Conservation (phyloP, 495 filamentous ascomycete genomes). For the Jackrogersella minutella region DNA sequence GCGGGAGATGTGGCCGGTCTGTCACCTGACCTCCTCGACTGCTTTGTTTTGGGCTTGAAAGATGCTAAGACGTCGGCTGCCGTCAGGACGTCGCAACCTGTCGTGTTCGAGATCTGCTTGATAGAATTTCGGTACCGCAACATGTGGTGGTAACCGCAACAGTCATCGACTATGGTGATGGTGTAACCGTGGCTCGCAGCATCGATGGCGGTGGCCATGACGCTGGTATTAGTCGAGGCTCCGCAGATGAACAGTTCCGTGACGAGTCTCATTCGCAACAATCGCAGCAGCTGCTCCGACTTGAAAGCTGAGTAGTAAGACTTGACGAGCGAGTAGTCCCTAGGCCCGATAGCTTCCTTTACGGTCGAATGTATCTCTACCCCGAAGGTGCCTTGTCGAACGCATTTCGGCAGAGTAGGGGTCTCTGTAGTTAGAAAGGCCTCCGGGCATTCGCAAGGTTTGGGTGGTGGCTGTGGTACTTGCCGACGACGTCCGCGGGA, state of each 20-base stretch:
- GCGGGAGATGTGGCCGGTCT: conserved; percentile 54
- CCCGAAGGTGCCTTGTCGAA: conserved; percentile 67
- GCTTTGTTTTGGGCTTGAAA: conserved; percentile 34
- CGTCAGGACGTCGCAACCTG: conserved; percentile 72
- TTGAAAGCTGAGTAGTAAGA: conserved; percentile 89
- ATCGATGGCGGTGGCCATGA: conserved; percentile 92
- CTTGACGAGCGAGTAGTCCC: conserved; percentile 78
- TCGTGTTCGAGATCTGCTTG: conserved; percentile 75
- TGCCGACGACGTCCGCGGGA: conserved; percentile 36
- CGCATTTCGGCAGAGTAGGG: conserved; percentile 62
- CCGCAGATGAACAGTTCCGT: conserved; percentile 95
- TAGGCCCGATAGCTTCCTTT: conserved; percentile 60
- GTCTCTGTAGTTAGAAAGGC: conserved; percentile 53
- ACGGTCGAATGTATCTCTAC: conserved; percentile 71
- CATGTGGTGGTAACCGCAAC: conserved; percentile 81
- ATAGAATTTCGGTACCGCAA: conserved; percentile 78
- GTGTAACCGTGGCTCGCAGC: conserved; percentile 86
- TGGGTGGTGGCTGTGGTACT: conserved; percentile 16
- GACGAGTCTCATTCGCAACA: conserved; percentile 77
- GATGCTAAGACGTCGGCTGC: conserved; percentile 65
- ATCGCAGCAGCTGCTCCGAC: conserved; percentile 72
- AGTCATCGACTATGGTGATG: conserved; percentile 88
- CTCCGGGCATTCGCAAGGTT: conserved; percentile 35
- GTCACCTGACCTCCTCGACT: conserved; percentile 24
- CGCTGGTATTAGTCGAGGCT: conserved; percentile 84